A percentile compares a stretch with the other conserved stretches of the same genome.
Evolutionary conservation across 306 rosid genomes (phyloP).

Genomic region (Boehmeria nivea): DNA sequence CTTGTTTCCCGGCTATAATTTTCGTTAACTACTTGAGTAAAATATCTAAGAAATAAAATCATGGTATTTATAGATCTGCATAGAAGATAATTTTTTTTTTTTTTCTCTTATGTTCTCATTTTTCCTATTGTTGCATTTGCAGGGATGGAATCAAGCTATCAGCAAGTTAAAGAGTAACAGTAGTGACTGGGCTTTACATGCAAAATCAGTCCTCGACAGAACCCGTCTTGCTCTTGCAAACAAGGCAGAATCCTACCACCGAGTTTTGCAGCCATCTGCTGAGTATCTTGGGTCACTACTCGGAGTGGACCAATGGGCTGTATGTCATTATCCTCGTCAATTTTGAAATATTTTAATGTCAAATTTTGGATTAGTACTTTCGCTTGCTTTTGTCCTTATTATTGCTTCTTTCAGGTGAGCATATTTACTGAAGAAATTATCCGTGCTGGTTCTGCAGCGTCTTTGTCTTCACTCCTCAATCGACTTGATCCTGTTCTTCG

Average conservation of each 20-base stretch:
- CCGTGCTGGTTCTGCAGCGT: conserved; percentile 97
- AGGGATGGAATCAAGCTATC: conserved; percentile 89
- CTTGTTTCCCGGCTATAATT: background rate
- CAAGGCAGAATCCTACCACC: conserved; percentile 80
- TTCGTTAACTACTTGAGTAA: no score
- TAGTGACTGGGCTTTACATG: conserved; percentile 76
- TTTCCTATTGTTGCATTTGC: conserved; percentile 28
- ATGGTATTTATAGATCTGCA: conserved; percentile 1
- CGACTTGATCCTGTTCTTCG: conserved; percentile 91
- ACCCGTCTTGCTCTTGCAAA: conserved; percentile 85
- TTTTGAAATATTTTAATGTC: background rate
- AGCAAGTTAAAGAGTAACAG: conserved; percentile 54
- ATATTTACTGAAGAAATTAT: conserved; percentile 97
- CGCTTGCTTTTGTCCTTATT: conserved; percentile 32
- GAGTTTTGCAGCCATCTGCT: conserved; percentile 83
- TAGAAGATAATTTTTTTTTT: no score
- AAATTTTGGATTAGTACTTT: background rate
- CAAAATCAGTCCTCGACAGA: conserved; percentile 95
- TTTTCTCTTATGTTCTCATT: background rate
- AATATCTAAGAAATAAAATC: conserved; percentile 13
- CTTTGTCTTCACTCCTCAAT: conserved; percentile 82
- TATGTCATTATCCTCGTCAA: conserved; percentile 34
- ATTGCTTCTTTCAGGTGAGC: conserved; percentile 58
- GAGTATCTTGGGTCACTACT: conserved; percentile 93
- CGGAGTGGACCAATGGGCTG: conserved; percentile 88